Evolutionary conservation across 768 basidiomycete species (phyloP).

Genomic region (Ephemerocybe angulata): DNA sequence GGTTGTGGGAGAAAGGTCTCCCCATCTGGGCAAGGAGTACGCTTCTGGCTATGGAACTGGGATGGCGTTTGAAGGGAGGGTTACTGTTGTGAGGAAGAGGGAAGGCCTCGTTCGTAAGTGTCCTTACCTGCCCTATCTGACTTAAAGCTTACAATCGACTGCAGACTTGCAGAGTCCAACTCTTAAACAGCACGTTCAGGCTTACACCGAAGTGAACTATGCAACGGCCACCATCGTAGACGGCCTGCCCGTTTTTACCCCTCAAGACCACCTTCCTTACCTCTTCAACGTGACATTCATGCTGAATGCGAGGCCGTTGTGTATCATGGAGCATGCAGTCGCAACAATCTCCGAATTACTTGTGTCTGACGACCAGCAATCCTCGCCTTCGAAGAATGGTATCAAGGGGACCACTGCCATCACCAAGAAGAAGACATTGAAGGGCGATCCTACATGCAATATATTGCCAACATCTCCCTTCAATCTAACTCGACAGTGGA

Average conservation of each 20-base stretch:
- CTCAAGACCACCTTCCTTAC: constrained; percentile 36
- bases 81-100: constrained; percentile 35
- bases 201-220: constrained; percentile 23
- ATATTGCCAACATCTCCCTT: no score
- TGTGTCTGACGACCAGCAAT: constrained; percentile 2
- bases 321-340: constrained; percentile 41
- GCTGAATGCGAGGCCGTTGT: constrained; percentile 39
- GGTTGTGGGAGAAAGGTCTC: constrained; percentile 1
- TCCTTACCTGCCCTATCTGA: not conserved
- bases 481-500: constrained; percentile 39
- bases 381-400: not conserved
- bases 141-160: not conserved
- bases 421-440: no score
- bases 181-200: constrained; percentile 38
- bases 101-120: constrained; percentile 46
- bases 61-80: constrained; percentile 14
- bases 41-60: constrained; percentile 2
- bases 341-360: constrained; percentile 26
- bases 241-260: constrained; percentile 24
- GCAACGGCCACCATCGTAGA: constrained; percentile 21
- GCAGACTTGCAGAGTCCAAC: constrained; percentile 39
- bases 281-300: constrained; percentile 48
- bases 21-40: constrained; percentile 3
- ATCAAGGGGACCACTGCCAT: no score
- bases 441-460: no score